Conservation (phyloP, 2,329 filamentous ascomycete species). For the Lithohypha guttulata region DNA sequence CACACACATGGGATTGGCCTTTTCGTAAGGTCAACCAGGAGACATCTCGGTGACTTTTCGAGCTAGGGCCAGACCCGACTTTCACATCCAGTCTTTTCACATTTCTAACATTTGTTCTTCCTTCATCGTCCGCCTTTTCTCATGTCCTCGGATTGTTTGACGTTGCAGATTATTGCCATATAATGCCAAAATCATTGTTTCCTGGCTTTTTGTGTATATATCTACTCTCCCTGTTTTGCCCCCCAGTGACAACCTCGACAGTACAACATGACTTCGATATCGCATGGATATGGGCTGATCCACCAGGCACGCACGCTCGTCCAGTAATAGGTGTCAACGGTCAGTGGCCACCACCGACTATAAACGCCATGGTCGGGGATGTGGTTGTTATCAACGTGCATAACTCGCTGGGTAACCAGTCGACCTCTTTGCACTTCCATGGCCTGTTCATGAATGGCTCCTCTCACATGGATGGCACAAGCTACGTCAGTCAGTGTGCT, state of each 20-base stretch:
- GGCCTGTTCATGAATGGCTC: slow-evolving; percentile 68
- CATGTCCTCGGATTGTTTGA: too few species aligned
- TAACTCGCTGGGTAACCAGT: slow-evolving; percentile 58
- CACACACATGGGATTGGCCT: too few species aligned
- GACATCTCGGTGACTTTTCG: too few species aligned
- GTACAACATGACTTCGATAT: slow-evolving; percentile 43
- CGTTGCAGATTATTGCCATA: too few species aligned
- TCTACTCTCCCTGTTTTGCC: too few species aligned
- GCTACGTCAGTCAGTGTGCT: slow-evolving; percentile 56
- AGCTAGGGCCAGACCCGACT: too few species aligned
- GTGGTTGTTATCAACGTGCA: slow-evolving; percentile 56
- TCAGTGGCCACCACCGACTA: slow-evolving; percentile 60
- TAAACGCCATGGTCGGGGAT: slow-evolving; percentile 65
- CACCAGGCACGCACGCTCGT: slow-evolving; percentile 41
- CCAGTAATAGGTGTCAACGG: slow-evolving; percentile 62
- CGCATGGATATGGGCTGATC: slow-evolving; percentile 45
- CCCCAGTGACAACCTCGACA: slow-evolving; percentile 25
- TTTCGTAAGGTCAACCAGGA: too few species aligned
- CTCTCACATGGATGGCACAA: slow-evolving; percentile 62
- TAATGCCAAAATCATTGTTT: too few species aligned
- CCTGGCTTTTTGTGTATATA: too few species aligned
- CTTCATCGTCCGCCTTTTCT: too few species aligned
- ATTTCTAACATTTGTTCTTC: too few species aligned
- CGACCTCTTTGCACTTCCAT: slow-evolving; percentile 62
- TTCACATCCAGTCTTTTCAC: too few species aligned